phyloP scores from a whole-genome alignment of 441 rosid genomes.

The Arabidopsis lyrata region DNA sequence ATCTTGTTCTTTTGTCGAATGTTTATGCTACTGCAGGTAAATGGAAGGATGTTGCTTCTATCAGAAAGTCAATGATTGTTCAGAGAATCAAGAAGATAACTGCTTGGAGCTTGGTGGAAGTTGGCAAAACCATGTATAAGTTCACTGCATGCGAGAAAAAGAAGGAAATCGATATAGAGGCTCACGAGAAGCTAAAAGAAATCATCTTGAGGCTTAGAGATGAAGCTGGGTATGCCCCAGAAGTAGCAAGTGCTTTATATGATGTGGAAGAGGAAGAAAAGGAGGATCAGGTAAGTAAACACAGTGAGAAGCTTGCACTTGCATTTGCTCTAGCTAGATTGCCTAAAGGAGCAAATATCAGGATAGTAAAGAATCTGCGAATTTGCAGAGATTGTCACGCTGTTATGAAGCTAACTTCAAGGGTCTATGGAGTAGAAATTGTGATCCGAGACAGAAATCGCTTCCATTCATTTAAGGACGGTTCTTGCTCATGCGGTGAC shows the following conservation, averaged over 20 bases:
- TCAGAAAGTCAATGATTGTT: slow-evolving; percentile 71
- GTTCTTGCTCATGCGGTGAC: slow-evolving; percentile 63
- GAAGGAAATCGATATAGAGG: slow-evolving; percentile 53
- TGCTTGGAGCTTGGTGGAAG: slow-evolving; percentile 87
- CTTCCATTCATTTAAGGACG: slow-evolving; percentile 57
- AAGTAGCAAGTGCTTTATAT: slow-evolving; percentile 62
- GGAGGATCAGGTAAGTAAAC: slow-evolving; percentile 67
- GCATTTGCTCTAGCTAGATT: slow-evolving; percentile 62
- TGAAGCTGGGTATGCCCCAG: slow-evolving; percentile 79
- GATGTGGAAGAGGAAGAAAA: slow-evolving; percentile 86
- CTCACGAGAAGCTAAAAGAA: slow-evolving; percentile 73
- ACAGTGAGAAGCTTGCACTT: slow-evolving; percentile 75
- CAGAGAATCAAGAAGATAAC: slow-evolving; percentile 66
- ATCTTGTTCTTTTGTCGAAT: slow-evolving; percentile 75
- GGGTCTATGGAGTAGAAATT: slow-evolving; percentile 53
- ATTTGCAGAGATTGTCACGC: slow-evolving; percentile 65
- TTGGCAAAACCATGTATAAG: slow-evolving; percentile 64
- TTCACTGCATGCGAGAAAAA: slow-evolving; percentile 66
- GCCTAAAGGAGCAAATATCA: slow-evolving; percentile 47
- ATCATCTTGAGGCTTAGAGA: slow-evolving; percentile 60
- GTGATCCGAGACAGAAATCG: slow-evolving; percentile 70
- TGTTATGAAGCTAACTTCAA: slow-evolving; percentile 60
- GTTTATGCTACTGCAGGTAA: slow-evolving; percentile 73
- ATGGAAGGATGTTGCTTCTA: slow-evolving; percentile 74
- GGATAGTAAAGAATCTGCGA: slow-evolving; percentile 68